Percentiles rank a stretch among this genome's conserved stretches.
These are phyloP conservation scores for Saturnispora zaruensis DNA, from an alignment of 805 yeast species.

Conservation along the genomic window DNA sequence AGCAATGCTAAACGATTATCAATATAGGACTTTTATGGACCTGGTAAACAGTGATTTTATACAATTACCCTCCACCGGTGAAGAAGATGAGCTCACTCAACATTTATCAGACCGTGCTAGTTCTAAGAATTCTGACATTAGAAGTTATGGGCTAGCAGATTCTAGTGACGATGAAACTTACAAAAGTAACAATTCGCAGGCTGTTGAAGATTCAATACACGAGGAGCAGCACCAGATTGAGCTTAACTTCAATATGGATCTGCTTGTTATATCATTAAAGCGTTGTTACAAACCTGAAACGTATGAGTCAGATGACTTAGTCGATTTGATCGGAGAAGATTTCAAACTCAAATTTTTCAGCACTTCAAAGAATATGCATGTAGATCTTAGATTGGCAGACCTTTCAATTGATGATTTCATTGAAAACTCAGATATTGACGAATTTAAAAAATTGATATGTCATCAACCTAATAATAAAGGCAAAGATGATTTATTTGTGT, in stretches of 20 bases:
- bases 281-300: conserved; percentile 59
- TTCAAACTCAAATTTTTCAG: conserved; percentile 53
- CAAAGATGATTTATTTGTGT: conserved; percentile 44
- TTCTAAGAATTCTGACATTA: not conserved
- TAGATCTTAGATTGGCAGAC: conserved; percentile 56
- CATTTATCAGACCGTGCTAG: not conserved
- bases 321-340: conserved; percentile 63
- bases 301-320: conserved; percentile 55
- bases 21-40: conserved; percentile 81
- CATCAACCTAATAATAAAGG: conserved; percentile 42
- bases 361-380: conserved; percentile 52
- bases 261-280: conserved; percentile 51
- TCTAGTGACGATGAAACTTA: not conserved
- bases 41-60: conserved; percentile 57
- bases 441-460: conserved; percentile 60
- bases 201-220: not conserved
- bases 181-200: not conserved
- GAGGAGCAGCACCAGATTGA: conserved; percentile 58
- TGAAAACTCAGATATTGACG: conserved; percentile 51
- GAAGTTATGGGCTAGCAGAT: conserved; percentile 1
- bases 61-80: conserved; percentile 46
- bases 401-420: conserved; percentile 69
- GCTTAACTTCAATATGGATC: conserved; percentile 58
- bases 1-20: conserved; percentile 75
- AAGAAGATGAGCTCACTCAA: not conserved